Conservation (phyloP, 2,329 filamentous ascomycete genomes). For the Chrysoporthe cubensis region DNA sequence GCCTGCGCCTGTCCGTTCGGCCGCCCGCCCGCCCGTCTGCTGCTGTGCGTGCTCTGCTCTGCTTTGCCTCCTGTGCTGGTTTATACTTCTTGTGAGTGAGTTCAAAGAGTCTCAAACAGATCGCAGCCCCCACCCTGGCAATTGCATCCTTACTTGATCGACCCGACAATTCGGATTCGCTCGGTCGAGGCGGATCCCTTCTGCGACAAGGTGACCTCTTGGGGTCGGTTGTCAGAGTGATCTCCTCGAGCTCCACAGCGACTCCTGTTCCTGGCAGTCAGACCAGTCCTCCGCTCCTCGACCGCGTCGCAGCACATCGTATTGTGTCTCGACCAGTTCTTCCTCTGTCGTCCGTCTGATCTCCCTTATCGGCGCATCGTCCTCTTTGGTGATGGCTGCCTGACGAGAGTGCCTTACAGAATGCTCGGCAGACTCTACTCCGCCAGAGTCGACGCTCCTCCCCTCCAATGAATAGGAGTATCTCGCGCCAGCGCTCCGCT, state of each 20-base stretch:
- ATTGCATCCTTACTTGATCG: neutral
- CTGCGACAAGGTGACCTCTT: neutral
- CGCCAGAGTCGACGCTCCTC: conserved; percentile 17
- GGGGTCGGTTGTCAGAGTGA: neutral
- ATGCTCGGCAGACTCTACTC: conserved; percentile 18
- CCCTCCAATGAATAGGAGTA: conserved; percentile 30
- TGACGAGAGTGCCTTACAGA: conserved; percentile 9
- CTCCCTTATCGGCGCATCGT: conserved; percentile 4
- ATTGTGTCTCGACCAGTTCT: neutral
- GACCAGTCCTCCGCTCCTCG: conserved; percentile 7
- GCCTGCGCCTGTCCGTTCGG: neutral
- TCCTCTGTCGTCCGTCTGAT: neutral
- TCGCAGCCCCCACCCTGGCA: neutral
- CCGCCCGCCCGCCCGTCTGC: neutral
- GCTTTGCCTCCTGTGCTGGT: neutral
- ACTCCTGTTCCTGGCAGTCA: conserved; percentile 4
- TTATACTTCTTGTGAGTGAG: neutral
- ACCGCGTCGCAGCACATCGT: conserved; percentile 4
- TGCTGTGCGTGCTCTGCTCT: neutral
- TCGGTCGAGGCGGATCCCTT: conserved; percentile 9
- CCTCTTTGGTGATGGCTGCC: neutral
- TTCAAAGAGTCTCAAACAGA: neutral
- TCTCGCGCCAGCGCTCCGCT: conserved; percentile 29
- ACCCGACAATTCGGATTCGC: conserved; percentile 10
- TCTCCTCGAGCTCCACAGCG: conserved; percentile 5